Evolutionary conservation across 2,329 filamentous ascomycete genomes (phyloP), one percentile per base, ranked within the genome.

Genomic region (Fonsecaea erecta): DNA sequence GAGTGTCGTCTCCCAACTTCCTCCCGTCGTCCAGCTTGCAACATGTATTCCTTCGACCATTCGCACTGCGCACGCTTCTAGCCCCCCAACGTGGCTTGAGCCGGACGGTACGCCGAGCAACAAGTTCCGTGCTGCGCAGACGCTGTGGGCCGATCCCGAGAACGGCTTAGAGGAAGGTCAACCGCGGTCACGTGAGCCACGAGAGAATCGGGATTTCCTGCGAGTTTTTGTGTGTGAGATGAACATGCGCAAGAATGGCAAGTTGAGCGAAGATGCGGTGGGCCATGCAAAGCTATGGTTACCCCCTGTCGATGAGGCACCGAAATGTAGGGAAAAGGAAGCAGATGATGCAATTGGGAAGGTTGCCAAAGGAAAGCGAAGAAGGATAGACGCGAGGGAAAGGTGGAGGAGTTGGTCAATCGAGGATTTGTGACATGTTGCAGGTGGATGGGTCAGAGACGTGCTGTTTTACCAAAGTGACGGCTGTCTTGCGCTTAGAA

Each of bases 191-290:
- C 81, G 86, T n/a, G 86, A 89, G 71, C 84, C 85, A 30, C 79
- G 86, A 57, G 86, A 89, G 72, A 89, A 89, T 74, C 80, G 83
- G 68, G 83, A 88, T 71, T 89, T 89, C 73, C 75, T 89, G 53
- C 83, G 86, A 37, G 83, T 88, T 68, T 85, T 88, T 16, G 86
- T 88, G 11, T 78, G 88, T 54, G 86, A 89, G 75, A 88, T 88
- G 86, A 88, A 88, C 74, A 89, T 89, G 86, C 82, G 86, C 40
- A 82, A 86, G 51, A 80, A 80, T 66, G 86, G 86, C 62, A 89
- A 89, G 76, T 77, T 89, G 52, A 85, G 86, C 66, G 77, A 84
- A 51, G 83, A 84, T 60, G 75, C 77, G 9, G 79, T 82, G 16
- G 84, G 85, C 21, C 80, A 82, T 68, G 86, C 86, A 28, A 82